phyloP scores from a whole-genome alignment of 2,329 filamentous ascomycete species.

The Talaromyces sp. region DNA sequence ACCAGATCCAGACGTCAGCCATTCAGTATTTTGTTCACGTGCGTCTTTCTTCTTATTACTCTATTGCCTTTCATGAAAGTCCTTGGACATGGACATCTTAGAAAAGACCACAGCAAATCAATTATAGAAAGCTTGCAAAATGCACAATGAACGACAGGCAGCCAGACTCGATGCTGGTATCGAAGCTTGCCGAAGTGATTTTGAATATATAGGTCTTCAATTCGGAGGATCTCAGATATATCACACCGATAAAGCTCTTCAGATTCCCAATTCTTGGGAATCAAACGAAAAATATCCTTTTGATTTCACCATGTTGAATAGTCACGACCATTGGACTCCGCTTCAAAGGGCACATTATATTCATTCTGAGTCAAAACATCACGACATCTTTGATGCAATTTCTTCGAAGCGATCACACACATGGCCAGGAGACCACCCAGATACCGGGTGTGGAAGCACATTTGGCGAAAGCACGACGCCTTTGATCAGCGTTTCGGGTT shows the following conservation, averaged over 20 bases:
- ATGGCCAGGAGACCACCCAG: slow-evolving; percentile 21
- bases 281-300: not conserved
- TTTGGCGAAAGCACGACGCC: slow-evolving; percentile 20
- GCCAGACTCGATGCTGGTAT: not conserved
- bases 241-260: not conserved
- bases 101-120: not conserved
- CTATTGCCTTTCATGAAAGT: not conserved
- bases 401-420: not conserved
- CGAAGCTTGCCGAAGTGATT: not conserved
- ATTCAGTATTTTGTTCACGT: not conserved
- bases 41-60: not conserved
- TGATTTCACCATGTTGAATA: not conserved
- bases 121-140: not conserved
- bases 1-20: not conserved
- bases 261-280: not conserved
- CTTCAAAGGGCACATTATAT: not conserved
- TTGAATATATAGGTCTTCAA: not conserved
- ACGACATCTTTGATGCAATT: too few species aligned
- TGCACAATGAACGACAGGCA: not conserved
- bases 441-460: slow-evolving; percentile 38
- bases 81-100: not conserved
- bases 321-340: not conserved
- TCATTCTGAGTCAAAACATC: not conserved
- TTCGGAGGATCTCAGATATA: not conserved
- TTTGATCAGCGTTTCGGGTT: not conserved